Evolutionary conservation across 331 rosid genomes (phyloP).

Genomic region (Ulmus americana): DNA sequence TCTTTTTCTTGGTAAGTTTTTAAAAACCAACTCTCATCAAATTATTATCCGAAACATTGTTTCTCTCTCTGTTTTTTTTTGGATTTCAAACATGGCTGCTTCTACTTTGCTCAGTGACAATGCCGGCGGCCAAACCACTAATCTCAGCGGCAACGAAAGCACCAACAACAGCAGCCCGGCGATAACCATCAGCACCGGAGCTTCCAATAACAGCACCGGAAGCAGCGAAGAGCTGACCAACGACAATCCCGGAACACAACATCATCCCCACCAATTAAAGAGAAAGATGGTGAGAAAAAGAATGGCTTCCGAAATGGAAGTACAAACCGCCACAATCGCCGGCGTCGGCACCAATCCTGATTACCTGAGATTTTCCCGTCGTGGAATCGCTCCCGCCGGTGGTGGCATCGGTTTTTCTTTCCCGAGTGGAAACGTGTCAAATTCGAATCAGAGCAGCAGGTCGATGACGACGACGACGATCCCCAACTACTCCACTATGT

Average conservation of each 20-base stretch:
- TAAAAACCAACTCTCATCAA: neutral
- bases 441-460: conserved; percentile 23
- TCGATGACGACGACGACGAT: conserved; percentile 6
- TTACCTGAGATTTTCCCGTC: conserved; percentile 45
- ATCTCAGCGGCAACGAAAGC: conserved; percentile 20
- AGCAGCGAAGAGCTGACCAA: conserved; percentile 25
- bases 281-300: conserved; percentile 69
- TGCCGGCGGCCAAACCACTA: conserved; percentile 1
- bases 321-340: conserved; percentile 29
- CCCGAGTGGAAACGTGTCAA: conserved; percentile 5
- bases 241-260: conserved; percentile 7
- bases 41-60: too few relatives aligned
- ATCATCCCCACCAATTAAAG: conserved; percentile 11
- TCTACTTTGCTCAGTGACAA: conserved; percentile 42
- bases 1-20: conserved; percentile 6
- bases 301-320: conserved; percentile 84
- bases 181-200: conserved; percentile 21
- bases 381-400: conserved; percentile 18
- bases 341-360: conserved; percentile 4
- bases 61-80: neutral
- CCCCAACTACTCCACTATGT: conserved; percentile 80
- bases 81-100: conserved; percentile 38
- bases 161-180: conserved; percentile 9
- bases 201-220: conserved; percentile 20
- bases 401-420: conserved; percentile 21